Conservation (phyloP, 2,329 filamentous ascomycete species). For the Arachnomyces sp. region DNA sequence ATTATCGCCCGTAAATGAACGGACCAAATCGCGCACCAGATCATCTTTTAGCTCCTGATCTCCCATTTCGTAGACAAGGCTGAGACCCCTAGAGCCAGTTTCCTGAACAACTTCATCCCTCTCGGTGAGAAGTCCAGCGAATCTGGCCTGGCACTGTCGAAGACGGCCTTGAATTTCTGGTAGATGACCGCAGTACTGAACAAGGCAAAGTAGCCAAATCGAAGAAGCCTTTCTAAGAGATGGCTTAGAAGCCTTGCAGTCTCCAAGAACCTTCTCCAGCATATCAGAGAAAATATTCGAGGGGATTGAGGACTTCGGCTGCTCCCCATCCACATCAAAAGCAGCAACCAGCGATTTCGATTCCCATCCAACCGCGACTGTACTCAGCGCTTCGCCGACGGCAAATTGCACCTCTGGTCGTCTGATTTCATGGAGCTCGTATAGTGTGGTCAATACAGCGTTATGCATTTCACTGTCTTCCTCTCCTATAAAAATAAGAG, state of each 20-base stretch:
- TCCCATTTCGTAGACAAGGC: conserved; percentile 90
- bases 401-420: conserved; percentile 84
- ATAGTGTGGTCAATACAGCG: conserved; percentile 58
- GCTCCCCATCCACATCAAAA: conserved; percentile 60
- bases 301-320: conserved; percentile 31
- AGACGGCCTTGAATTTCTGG: conserved; percentile 63
- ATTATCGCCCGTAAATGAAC: conserved; percentile 69
- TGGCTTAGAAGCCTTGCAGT: conserved; percentile 79
- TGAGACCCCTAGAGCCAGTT: conserved; percentile 80
- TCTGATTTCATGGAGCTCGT: conserved; percentile 72
- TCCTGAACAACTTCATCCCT: conserved; percentile 93
- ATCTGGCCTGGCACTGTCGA: conserved; percentile 72
- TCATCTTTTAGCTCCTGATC: conserved; percentile 71
- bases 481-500: conserved; percentile 42
- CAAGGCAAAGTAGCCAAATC: conserved; percentile 87
- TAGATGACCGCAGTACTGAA: conserved; percentile 83
- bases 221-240: conserved; percentile 83
- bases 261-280: conserved; percentile 63
- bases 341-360: conserved; percentile 68
- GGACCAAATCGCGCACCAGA: conserved; percentile 77
- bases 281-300: conserved; percentile 43
- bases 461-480: conserved; percentile 22
- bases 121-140: conserved; percentile 78
- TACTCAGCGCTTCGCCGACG: conserved; percentile 78
- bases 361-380: conserved; percentile 70